Base-by-base conservation (phyloP, 768 basidiomycete species). In the Tulasnella sp. region DNA sequence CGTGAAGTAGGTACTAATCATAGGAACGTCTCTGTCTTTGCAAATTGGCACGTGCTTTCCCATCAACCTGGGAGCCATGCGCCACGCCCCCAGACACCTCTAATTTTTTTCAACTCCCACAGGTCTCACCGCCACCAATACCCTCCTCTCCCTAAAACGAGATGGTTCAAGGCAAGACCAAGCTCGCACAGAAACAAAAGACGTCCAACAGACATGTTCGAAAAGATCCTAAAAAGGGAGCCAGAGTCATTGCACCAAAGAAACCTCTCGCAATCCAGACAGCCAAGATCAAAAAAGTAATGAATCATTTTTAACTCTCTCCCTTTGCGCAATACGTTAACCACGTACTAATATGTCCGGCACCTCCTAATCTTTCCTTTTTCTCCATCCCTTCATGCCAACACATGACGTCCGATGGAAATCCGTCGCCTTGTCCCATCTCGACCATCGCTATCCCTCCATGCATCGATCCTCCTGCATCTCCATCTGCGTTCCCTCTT, bases 101-200 rank as follows among this genome's bases (percentile, higher is more conserved):
- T 18, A 48, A 74, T 48, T 44, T 61, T 76, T 70, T n/a, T 44
- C 6, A 67, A 67, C 32, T 26, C 61, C 15, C 61, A 29, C 61
- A 61, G 13, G 6, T 4, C 16, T 6, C n/a, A 26, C 32, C 44
- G 70, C 55, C 70, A 71, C 61, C 42, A 2, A 40, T 29, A 20
- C 67, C 46, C 26, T 42, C 46, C 39, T 37, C 35, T 7, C 73
- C n/a, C 70, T 35, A 16, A 40, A 26, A 6, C 44, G 7, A 20
- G 37, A 94, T 96, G 94, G 93, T 90, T 13, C 95, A 96, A 87
- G 94, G 94, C 77, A 90, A 90, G 80, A 90, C 90, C n/a, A 96
- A 95, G 84, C 91, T 91, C n/a, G 86, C 93, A 10, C 86, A 89
- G 80, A 83, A 83, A 20, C 93, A 91, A 83, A 83, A 86, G 11